Percentiles rank a stretch among this genome's conserved stretches.
Conservation (phyloP, 1,139 yeast genomes). For the Lizanozyma gosingica region DNA sequence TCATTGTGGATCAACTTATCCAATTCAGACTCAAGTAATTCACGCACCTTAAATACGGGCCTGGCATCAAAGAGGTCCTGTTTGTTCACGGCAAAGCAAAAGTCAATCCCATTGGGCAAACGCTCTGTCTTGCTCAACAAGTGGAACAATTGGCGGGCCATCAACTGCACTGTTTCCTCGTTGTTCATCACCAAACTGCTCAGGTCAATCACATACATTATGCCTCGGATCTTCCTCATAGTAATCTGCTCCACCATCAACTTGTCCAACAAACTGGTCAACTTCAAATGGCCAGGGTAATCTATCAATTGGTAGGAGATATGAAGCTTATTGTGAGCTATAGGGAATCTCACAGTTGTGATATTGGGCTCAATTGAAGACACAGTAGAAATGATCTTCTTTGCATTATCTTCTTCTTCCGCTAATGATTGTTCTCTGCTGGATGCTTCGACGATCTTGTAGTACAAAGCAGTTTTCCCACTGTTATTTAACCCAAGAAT, state of each 20-base stretch:
- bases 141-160: slow-evolving; percentile 48
- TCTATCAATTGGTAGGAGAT: slow-evolving; percentile 49
- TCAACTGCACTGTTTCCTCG: slow-evolving; percentile 20
- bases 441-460: slow-evolving; percentile 16
- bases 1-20: slow-evolving; percentile 43
- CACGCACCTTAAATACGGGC: slow-evolving; percentile 53
- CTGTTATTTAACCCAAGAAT: slow-evolving; percentile 64
- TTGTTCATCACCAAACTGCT: slow-evolving; percentile 34
- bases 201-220: slow-evolving; percentile 63
- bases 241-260: slow-evolving; percentile 33
- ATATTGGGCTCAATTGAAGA: slow-evolving; percentile 36
- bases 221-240: slow-evolving; percentile 45
- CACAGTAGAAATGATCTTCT: slow-evolving; percentile 21
- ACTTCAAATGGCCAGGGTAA: slow-evolving; percentile 79
- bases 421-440: slow-evolving; percentile 2
- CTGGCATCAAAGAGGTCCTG: slow-evolving; percentile 76
- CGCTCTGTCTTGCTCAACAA: slow-evolving; percentile 50
- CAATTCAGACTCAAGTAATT: slow-evolving; percentile 56
- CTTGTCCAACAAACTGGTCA: slow-evolving; percentile 39
- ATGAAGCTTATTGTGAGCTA: slow-evolving; percentile 4
- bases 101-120: slow-evolving; percentile 56
- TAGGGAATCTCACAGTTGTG: slow-evolving; percentile 6
- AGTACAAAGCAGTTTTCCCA: slow-evolving; percentile 70
- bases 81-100: slow-evolving; percentile 74
- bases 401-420: slow-evolving; percentile 6